Evolutionary conservation across 2,329 filamentous ascomycete genomes (phyloP).

Genomic region (Penicillium italicum): DNA sequence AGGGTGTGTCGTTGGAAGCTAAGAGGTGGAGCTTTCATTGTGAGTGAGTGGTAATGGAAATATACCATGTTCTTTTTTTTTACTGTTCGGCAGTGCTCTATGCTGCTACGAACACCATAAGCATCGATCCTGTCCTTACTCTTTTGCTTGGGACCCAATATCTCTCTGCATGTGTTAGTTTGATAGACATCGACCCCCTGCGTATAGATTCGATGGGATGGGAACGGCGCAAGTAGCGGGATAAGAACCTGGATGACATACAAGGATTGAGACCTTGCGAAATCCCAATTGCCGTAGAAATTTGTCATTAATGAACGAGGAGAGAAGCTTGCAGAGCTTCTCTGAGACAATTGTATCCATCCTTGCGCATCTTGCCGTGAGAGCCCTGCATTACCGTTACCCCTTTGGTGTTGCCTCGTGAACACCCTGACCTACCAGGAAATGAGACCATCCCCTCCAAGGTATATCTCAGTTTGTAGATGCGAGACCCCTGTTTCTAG

Average conservation of each 20-base stretch:
- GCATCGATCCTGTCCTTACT: background rate
- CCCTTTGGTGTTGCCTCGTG: slow-evolving; percentile 7
- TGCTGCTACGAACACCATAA: background rate
- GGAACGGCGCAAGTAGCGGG: background rate
- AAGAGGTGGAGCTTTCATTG: background rate
- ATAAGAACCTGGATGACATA: background rate
- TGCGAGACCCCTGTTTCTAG: background rate
- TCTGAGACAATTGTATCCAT: slow-evolving; percentile 2
- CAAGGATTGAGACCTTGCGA: slow-evolving; percentile 1
- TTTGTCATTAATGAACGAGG: background rate
- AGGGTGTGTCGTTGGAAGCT: background rate
- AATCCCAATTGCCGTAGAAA: background rate
- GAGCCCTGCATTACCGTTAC: slow-evolving; percentile 1
- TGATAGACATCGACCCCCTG: background rate
- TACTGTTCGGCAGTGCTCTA: background rate
- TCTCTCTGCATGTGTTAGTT: background rate
- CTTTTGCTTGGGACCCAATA: background rate
- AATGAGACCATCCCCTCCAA: background rate
- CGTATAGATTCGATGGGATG: background rate
- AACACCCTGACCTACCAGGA: background rate
- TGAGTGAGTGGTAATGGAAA: background rate
- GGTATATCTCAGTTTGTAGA: background rate
- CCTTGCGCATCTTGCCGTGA: slow-evolving; percentile 1
- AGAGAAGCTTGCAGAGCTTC: background rate
- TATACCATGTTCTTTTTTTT: background rate